These are phyloP conservation scores for Tritrichomonas foetus DNA, from an alignment of 208 protist genomes.

Conservation along the genomic window DNA sequence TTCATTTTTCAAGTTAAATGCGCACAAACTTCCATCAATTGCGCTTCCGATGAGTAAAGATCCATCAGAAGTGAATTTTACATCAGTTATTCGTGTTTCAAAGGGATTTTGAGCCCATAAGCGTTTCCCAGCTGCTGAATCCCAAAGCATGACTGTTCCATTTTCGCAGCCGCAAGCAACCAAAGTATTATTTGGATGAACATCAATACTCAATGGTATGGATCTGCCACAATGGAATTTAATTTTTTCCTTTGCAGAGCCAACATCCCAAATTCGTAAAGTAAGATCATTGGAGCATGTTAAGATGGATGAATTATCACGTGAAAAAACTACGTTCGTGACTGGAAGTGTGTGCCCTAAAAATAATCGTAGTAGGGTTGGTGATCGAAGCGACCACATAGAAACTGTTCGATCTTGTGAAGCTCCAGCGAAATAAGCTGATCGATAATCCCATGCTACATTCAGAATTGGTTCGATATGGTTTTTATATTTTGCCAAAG, in stretches of 20 bases:
- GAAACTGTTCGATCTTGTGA: not conserved
- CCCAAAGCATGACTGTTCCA: not conserved
- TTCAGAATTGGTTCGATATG: not conserved
- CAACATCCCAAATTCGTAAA: not conserved
- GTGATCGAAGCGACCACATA: not conserved
- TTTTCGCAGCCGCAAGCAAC: not conserved
- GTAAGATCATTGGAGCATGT: not conserved
- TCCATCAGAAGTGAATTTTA: not conserved
- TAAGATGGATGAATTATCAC: not conserved
- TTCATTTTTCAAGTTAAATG: not conserved
- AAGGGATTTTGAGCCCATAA: not conserved
- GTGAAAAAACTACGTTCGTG: not conserved
- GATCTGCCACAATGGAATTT: not conserved
- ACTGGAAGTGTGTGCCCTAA: constrained; percentile 3
- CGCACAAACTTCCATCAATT: not conserved
- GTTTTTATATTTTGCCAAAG: not conserved
- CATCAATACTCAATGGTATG: not conserved
- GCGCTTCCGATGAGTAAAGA: not conserved
- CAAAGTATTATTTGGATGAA: not conserved
- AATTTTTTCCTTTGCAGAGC: not conserved
- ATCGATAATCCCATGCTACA: not conserved
- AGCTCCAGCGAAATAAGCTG: not conserved
- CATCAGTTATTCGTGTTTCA: not conserved
- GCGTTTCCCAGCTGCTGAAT: not conserved
- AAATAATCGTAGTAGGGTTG: not conserved